Evolutionary conservation across 164 flowering plant species (phyloP), one percentile per base, ranked within the genome.

Genomic region (Liquidambar formosana): DNA sequence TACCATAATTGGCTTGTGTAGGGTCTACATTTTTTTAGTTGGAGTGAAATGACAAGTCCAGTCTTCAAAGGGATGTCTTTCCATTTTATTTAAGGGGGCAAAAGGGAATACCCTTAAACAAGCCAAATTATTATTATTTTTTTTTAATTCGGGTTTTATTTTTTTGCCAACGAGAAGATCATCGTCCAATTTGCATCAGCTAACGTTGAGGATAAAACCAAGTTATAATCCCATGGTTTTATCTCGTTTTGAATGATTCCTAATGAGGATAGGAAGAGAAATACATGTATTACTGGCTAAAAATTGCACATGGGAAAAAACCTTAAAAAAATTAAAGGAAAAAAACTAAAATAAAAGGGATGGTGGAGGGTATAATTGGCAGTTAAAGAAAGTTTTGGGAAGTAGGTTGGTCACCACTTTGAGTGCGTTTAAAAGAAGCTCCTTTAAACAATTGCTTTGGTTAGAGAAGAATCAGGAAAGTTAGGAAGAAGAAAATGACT

Each of bases 401-500:
- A 65, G 70, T 58, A 49, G 63, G 70, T 70, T 44, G 63, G 73
- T 6, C 21, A 44, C 21, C 68, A 12, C 47, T 18, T 58, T 76
- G 72, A 69, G 66, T 67, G 63, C 14, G 41, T 21, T 73, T 16
- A 45, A 59, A 41, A 57, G 59, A 23, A 61, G 43, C 19, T 33
- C 1, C 5, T 4, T 13, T 48, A 28, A 53, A 54, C 0, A 67
- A 64, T 3, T 49, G 27, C 0, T 13, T 38, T 63, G 14, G 23
- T 44, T 65, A 16, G 63, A 33, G 26, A 65, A 57, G 47, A 65
- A 62, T 53, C 28, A 27, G 28, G 6, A 57, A 66, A 53, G 72
- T 66, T 75, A 60, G 73, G 76, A 53, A 61, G 63, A 51, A 72
- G 88, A 84, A 73, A 80, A 56, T n/a, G 84, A 84, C 85, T 75